These are phyloP conservation scores for Monosporascus sp. DNA, from an alignment of 2,329 filamentous ascomycete genomes.

Conservation along the genomic window DNA sequence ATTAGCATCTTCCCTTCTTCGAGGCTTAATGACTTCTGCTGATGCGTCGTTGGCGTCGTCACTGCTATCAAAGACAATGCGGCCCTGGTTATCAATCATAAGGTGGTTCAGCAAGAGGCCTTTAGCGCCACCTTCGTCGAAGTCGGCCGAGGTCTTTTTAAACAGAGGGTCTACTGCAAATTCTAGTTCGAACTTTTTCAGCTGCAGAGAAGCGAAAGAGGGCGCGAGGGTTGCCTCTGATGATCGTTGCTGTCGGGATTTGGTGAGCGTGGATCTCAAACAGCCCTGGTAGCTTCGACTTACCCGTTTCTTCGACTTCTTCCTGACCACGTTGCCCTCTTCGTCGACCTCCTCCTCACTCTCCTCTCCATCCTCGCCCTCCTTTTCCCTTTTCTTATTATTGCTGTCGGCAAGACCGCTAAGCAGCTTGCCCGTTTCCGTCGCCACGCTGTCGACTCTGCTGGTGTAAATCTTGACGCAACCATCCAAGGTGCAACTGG, in stretches of 20 bases:
- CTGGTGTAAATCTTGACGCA: conserved; percentile 99
- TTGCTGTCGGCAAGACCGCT: conserved; percentile 89
- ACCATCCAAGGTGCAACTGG: conserved; percentile 92
- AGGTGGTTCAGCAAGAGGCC: conserved; percentile 91
- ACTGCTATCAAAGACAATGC: conserved; percentile 97
- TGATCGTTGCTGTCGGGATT: conserved; percentile 58
- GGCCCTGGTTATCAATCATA: conserved; percentile 85
- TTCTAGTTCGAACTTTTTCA: conserved; percentile 97
- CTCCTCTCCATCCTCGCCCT: conserved; percentile 61
- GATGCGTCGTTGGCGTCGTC: conserved; percentile 65
- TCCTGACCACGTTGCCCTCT: conserved; percentile 49
- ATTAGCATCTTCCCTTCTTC: conserved; percentile 29
- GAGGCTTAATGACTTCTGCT: conserved; percentile 31
- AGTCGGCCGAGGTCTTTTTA: conserved; percentile 97
- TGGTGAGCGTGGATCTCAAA: background rate
- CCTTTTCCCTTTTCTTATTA: conserved; percentile 65
- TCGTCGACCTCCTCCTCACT: conserved; percentile 59
- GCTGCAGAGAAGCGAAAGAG: conserved; percentile 79
- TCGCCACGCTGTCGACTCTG: conserved; percentile 95
- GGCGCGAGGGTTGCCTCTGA: conserved; percentile 91
- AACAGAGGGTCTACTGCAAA: conserved; percentile 97
- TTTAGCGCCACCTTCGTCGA: conserved; percentile 96
- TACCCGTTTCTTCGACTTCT: conserved; percentile 72
- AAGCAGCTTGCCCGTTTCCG: conserved; percentile 89
- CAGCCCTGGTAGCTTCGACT: conserved; percentile 10